phyloP scores from a whole-genome alignment of 2,329 filamentous ascomycete genomes.

The Fusarium sp. region DNA sequence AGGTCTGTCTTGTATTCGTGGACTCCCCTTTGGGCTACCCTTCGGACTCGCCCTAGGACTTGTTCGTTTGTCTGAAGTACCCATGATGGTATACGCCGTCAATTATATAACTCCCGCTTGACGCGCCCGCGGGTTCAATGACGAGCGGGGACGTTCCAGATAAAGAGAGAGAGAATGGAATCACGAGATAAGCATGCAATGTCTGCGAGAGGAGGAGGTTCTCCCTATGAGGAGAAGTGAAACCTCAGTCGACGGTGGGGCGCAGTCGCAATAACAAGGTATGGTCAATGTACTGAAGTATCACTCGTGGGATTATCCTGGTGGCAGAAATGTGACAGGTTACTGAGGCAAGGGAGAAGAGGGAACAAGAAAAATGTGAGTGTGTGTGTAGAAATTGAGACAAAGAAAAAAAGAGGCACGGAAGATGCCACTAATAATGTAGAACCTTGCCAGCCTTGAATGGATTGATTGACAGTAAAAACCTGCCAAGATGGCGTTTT shows the following conservation, averaged over 20 bases:
- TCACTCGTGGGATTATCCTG: neutral
- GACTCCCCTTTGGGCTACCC: slow-evolving; percentile 11
- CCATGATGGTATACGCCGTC: slow-evolving; percentile 3
- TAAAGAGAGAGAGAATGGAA: neutral
- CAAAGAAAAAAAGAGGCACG: neutral
- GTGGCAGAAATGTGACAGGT: slow-evolving; percentile 26
- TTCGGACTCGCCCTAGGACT: slow-evolving; percentile 9
- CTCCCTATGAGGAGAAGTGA: neutral
- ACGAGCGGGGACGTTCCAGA: neutral
- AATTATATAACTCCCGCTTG: neutral
- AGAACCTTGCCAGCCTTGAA: too few relatives aligned
- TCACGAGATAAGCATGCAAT: slow-evolving; percentile 3
- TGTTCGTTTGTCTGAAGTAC: slow-evolving; percentile 2
- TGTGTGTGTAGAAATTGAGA: neutral
- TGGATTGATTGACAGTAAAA: neutral
- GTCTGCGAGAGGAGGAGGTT: neutral
- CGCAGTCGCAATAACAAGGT: neutral
- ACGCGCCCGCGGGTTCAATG: neutral
- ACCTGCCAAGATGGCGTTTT: neutral
- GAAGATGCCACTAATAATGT: neutral
- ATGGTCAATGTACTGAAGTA: neutral
- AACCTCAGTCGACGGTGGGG: neutral
- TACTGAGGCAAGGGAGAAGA: slow-evolving; percentile 12
- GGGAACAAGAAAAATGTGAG: neutral
- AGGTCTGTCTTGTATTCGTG: neutral